Evolutionary conservation across 352 stramenopile genomes (phyloP).

Genomic region (Albugo candida): DNA sequence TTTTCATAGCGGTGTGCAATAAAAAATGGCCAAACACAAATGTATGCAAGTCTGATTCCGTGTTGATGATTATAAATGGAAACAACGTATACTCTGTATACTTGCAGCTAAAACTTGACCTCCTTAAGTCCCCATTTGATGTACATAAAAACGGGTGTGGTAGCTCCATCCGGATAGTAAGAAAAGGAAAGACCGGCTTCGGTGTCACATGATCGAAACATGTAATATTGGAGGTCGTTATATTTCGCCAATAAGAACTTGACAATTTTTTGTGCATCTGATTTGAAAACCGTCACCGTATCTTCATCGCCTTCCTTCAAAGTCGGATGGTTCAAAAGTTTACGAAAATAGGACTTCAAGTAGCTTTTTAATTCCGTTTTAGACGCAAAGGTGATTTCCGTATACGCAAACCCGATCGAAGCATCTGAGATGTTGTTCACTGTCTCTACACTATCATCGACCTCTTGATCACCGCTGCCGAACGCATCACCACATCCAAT

Average conservation of each 20-base stretch:
- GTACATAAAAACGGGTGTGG: constrained; percentile 34
- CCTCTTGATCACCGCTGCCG: constrained; percentile 15
- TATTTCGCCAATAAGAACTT: constrained; percentile 42
- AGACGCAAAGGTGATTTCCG: constrained; percentile 37
- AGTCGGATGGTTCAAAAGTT: constrained; percentile 48
- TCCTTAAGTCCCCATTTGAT: constrained; percentile 56
- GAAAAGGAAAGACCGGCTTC: constrained; percentile 39
- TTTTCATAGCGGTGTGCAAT: too few relatives aligned
- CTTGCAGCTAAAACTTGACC: constrained; percentile 59
- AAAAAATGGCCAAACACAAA: too few relatives aligned
- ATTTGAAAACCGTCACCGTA: constrained; percentile 26
- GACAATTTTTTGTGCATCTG: constrained; percentile 39
- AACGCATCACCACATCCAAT: constrained; percentile 40
- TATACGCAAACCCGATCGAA: constrained; percentile 31
- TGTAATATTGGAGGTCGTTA: constrained; percentile 50
- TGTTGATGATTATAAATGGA: too few relatives aligned
- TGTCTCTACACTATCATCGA: constrained; percentile 38
- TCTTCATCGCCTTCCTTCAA: constrained; percentile 21
- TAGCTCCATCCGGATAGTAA: constrained; percentile 36
- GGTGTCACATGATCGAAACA: constrained; percentile 42
- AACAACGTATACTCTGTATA: too few relatives aligned
- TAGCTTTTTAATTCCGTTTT: constrained; percentile 49
- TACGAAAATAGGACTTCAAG: constrained; percentile 50
- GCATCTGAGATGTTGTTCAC: constrained; percentile 49
- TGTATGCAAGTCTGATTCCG: too few relatives aligned